Evolutionary conservation across 2,329 filamentous ascomycete genomes (phyloP).

Genomic region (Monosporascus sp.): DNA sequence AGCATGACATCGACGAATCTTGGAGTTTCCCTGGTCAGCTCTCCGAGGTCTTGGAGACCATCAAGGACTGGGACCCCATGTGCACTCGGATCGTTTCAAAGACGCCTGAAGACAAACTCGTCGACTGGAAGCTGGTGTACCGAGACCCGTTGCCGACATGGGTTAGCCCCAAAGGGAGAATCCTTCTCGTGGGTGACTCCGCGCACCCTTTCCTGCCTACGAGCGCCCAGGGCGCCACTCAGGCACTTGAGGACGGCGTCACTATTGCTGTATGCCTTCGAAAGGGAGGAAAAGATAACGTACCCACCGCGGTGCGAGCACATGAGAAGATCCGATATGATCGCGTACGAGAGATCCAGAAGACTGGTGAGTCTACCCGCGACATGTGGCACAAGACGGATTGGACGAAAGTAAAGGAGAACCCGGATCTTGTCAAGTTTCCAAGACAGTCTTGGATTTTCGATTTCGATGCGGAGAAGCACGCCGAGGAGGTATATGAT

Average conservation of each 20-base stretch:
- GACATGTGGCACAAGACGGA: conserved; percentile 53
- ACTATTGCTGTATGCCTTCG: conserved; percentile 41
- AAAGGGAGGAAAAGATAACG: conserved; percentile 29
- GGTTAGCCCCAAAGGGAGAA: conserved; percentile 38
- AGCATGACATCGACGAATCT: conserved; percentile 49
- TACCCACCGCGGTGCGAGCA: conserved; percentile 35
- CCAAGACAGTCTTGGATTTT: conserved; percentile 49
- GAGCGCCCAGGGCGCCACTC: conserved; percentile 42
- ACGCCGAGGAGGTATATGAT: conserved; percentile 35
- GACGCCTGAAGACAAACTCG: conserved; percentile 34
- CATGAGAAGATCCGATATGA: conserved; percentile 45
- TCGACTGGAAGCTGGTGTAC: conserved; percentile 48
- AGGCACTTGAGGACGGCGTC: conserved; percentile 46
- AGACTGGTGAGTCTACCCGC: conserved; percentile 44
- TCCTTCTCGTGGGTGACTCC: conserved; percentile 43
- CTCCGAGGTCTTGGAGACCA: conserved; percentile 44
- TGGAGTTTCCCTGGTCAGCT: conserved; percentile 50
- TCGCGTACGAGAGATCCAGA: conserved; percentile 42
- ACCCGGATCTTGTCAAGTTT: conserved; percentile 42
- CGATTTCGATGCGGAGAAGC: conserved; percentile 43
- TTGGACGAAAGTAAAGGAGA: conserved; percentile 42
- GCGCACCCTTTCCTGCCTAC: conserved; percentile 47
- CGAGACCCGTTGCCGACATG: conserved; percentile 45
- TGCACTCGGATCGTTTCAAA: conserved; percentile 43
- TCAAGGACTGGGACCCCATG: conserved; percentile 47